phyloP scores from a whole-genome alignment of 176 grass and related monocot genomes.

The Triticum turgidum region DNA sequence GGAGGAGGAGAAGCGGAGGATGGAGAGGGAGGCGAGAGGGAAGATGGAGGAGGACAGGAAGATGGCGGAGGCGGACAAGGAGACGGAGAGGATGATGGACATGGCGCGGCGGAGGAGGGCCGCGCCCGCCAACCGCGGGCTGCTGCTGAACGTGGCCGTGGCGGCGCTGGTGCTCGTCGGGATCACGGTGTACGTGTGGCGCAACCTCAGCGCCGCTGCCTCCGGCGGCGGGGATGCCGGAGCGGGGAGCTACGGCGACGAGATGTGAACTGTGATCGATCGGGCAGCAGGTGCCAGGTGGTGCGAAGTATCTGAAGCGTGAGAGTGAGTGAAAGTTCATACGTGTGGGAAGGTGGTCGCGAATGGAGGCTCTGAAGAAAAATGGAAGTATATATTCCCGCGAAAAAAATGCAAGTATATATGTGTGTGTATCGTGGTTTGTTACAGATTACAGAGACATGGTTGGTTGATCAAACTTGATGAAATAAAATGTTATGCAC shows the following conservation, averaged over 20 bases:
- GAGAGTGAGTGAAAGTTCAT: not conserved
- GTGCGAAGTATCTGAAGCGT: not conserved
- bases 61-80: not conserved
- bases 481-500: not conserved
- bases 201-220: slow-evolving; percentile 23
- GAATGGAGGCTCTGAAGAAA: not conserved
- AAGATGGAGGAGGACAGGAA: slow-evolving; percentile 16
- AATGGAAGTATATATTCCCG: not conserved
- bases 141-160: slow-evolving; percentile 64
- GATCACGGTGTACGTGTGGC: slow-evolving; percentile 55
- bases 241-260: slow-evolving; percentile 25
- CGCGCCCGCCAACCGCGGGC: slow-evolving; percentile 3
- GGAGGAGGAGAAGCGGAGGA: not conserved
- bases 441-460: not conserved
- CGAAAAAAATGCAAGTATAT: not conserved
- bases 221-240: slow-evolving; percentile 7
- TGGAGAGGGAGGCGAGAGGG: not conserved
- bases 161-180: slow-evolving; percentile 52
- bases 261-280: slow-evolving; percentile 37
- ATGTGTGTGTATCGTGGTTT: not conserved
- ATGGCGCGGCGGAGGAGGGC: not conserved
- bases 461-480: not conserved
- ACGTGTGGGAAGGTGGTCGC: not conserved
- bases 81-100: not conserved
- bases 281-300: not conserved